phyloP scores from a whole-genome alignment of 73 alveolate species.

The Paramecium caudatum region DNA sequence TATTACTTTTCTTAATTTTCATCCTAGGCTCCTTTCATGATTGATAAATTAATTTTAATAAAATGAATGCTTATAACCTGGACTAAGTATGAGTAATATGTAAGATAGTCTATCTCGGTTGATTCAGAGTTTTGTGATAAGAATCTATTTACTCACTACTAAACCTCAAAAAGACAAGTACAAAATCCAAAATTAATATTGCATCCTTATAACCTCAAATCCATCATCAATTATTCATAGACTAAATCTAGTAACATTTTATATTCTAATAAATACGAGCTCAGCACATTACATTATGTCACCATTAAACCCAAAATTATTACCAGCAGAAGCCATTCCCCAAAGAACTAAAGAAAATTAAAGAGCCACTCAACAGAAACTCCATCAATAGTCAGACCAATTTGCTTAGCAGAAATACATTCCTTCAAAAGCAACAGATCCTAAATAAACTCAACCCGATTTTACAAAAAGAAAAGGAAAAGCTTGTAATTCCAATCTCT shows the following conservation, averaged over 20 bases:
- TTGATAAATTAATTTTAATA: not conserved
- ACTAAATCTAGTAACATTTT: not conserved
- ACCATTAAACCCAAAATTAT: conserved; percentile 4
- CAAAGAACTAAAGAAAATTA: not conserved
- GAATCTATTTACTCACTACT: conserved; percentile 10
- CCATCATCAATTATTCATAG: not conserved
- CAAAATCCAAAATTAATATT: not conserved
- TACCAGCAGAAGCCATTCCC: not conserved
- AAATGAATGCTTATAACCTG: not conserved
- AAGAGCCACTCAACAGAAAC: not conserved
- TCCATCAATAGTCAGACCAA: not conserved
- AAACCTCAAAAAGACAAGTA: not conserved
- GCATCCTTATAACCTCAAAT: not conserved
- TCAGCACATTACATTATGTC: not conserved
- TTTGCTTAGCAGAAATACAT: too few relatives aligned
- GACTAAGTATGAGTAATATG: not conserved
- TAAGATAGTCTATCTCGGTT: not conserved
- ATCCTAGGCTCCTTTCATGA: not conserved
- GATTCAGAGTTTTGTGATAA: conserved; percentile 42
- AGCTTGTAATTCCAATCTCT: conserved; percentile 35
- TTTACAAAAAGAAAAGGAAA: too few relatives aligned
- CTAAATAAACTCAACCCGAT: too few relatives aligned
- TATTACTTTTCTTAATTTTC: conserved; percentile 9
- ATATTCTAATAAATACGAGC: not conserved
- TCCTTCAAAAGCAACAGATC: too few relatives aligned